phyloP scores from a whole-genome alignment of 129 eudicot genomes.

The Artemisia argyi region DNA sequence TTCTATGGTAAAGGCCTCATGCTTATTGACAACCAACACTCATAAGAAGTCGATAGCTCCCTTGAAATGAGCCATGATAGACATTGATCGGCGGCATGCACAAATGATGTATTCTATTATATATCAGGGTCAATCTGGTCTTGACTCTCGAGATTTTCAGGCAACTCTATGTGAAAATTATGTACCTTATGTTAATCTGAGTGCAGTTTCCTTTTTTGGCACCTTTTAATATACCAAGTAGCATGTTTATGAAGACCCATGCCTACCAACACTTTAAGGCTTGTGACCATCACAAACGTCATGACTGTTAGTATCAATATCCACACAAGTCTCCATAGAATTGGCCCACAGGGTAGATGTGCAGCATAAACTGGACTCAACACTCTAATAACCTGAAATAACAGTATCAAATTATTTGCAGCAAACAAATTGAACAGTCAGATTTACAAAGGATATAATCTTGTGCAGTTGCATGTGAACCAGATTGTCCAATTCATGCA shows the following conservation, averaged over 20 bases:
- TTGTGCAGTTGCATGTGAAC: background rate
- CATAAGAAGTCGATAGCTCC: background rate
- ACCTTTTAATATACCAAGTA: conserved; percentile 80
- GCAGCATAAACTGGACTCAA: conserved; percentile 82
- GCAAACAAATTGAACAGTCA: background rate
- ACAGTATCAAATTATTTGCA: background rate
- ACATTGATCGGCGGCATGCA: background rate
- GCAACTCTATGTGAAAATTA: conserved; percentile 12
- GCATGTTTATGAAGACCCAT: conserved; percentile 87
- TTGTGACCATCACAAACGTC: conserved; percentile 83
- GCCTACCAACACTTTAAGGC: conserved; percentile 79
- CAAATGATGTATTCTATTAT: conserved; percentile 9
- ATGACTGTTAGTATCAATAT: conserved; percentile 45
- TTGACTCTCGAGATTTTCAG: background rate
- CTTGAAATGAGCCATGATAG: background rate
- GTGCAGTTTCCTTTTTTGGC: conserved; percentile 79
- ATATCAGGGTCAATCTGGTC: conserved; percentile 3
- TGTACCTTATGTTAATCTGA: conserved; percentile 44
- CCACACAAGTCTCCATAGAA: conserved; percentile 76
- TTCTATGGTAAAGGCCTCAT: conserved; percentile 23
- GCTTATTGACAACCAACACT: conserved; percentile 25
- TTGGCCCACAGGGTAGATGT: conserved; percentile 72
- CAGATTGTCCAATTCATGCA: conserved; percentile 3
- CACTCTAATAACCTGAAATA: conserved; percentile 77
- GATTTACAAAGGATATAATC: background rate